Percentiles rank a stretch among this genome's conserved stretches.
Conservation (phyloP, 805 yeast genomes). For the Naumovozyma dairenensis region DNA sequence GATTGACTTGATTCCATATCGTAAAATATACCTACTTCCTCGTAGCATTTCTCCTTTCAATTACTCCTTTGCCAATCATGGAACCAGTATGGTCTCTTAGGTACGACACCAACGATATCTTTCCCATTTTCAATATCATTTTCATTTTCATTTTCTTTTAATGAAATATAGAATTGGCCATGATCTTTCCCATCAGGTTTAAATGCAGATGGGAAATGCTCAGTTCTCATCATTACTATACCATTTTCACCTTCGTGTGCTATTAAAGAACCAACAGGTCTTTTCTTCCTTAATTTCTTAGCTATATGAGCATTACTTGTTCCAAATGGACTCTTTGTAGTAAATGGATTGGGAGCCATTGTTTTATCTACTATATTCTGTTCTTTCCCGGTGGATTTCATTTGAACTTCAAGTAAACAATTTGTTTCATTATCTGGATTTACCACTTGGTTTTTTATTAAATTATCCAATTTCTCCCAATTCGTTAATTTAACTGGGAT, state of each 20-base stretch:
- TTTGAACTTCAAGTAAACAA: constrained; percentile 8
- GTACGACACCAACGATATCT: constrained; percentile 6
- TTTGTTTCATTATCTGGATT: not conserved
- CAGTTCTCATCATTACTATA: constrained; percentile 48
- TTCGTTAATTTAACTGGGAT: constrained; percentile 47
- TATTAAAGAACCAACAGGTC: constrained; percentile 54
- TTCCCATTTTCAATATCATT: constrained; percentile 7
- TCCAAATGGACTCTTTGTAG: constrained; percentile 1
- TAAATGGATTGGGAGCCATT: constrained; percentile 34
- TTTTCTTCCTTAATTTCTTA: constrained; percentile 25
- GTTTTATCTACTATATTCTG: not conserved
- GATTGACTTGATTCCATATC: too few species aligned
- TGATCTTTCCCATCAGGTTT: not conserved
- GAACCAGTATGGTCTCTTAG: constrained; percentile 23
- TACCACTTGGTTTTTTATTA: too few species aligned
- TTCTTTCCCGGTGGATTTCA: constrained; percentile 4
- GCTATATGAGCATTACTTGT: not conserved
- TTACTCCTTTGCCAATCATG: constrained; percentile 6
- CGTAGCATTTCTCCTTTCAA: too few species aligned
- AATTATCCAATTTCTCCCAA: constrained; percentile 1
- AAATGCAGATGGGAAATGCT: constrained; percentile 28
- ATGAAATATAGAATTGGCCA: not conserved
- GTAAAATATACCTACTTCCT: too few species aligned
- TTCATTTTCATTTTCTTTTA: not conserved
- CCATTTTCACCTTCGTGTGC: constrained; percentile 52